Percentiles rank a stretch among this genome's conserved stretches.
phyloP scores from a whole-genome alignment of 192 early-diverging fungal species.

The Rhizoclosmatium globosum region DNA sequence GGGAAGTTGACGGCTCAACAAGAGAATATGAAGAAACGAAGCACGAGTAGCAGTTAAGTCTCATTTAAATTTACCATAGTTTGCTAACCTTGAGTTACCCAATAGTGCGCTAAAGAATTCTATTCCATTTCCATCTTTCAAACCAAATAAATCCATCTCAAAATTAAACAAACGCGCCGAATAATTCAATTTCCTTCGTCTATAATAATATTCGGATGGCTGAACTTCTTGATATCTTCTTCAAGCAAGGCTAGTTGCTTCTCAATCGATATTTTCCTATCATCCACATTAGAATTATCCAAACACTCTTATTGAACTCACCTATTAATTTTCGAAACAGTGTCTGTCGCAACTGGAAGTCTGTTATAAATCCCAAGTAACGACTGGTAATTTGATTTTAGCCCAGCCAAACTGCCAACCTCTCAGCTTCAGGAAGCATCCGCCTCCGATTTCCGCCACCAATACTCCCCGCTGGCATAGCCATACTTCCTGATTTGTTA shows the following conservation, averaged over 20 bases:
- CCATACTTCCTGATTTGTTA: background rate
- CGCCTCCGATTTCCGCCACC: conserved; percentile 20
- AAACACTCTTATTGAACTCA: conserved; percentile 16
- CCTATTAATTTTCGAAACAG: conserved; percentile 51
- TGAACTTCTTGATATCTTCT: conserved; percentile 50
- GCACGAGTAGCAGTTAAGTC: conserved; percentile 7
- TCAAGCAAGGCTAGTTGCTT: conserved; percentile 48
- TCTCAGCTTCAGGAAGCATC: conserved; percentile 45
- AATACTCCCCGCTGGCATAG: background rate
- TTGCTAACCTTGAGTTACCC: background rate
- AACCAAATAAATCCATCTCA: no score
- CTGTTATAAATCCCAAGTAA: conserved; percentile 43
- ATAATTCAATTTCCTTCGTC: conserved; percentile 30
- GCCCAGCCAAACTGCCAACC: conserved; percentile 44
- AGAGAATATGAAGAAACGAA: conserved; percentile 11
- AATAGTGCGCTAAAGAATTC: background rate
- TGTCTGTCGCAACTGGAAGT: conserved; percentile 43
- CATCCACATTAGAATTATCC: background rate
- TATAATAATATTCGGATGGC: conserved; percentile 49
- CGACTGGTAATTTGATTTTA: conserved; percentile 44
- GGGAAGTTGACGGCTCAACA: background rate
- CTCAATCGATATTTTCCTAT: conserved; percentile 50
- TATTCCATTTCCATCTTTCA: no score
- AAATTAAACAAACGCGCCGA: no score
- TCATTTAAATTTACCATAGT: background rate